A percentile compares a stretch with the other conserved stretches of the same genome.
phyloP scores from a whole-genome alignment of 164 flowering plant species.

The Cinnamomum chago region DNA sequence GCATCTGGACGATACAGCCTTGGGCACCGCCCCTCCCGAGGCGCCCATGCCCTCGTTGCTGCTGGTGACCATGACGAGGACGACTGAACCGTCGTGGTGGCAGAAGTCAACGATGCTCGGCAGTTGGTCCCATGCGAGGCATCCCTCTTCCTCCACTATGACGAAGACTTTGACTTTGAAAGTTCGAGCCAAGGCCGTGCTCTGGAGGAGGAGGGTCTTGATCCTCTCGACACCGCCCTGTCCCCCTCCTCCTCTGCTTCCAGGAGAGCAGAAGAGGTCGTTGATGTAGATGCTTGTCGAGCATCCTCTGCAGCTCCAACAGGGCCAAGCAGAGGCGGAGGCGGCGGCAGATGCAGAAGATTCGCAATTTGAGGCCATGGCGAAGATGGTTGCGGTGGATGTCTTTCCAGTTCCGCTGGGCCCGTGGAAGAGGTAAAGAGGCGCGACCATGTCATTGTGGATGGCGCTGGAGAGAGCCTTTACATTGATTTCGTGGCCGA shows the following conservation, averaged over 20 bases:
- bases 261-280: slow-evolving; percentile 26
- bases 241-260: slow-evolving; percentile 13
- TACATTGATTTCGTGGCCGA: slow-evolving; percentile 26
- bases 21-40: slow-evolving; percentile 13
- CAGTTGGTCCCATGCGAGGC: slow-evolving; percentile 33
- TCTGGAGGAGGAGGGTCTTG: slow-evolving; percentile 30
- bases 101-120: slow-evolving; percentile 15
- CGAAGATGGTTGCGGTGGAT: slow-evolving; percentile 31
- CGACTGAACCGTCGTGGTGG: slow-evolving; percentile 4
- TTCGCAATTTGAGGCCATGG: slow-evolving; percentile 37
- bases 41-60: background rate
- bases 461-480: slow-evolving; percentile 29
- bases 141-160: slow-evolving; percentile 27
- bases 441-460: slow-evolving; percentile 20
- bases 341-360: slow-evolving; percentile 11
- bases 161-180: slow-evolving; percentile 29
- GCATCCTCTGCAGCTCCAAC: slow-evolving; percentile 37
- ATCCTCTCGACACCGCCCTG: slow-evolving; percentile 23
- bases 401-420: slow-evolving; percentile 43
- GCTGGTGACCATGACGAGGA: slow-evolving; percentile 26
- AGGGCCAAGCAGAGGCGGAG: slow-evolving; percentile 19
- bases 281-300: slow-evolving; percentile 30
- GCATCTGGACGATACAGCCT: slow-evolving; percentile 27
- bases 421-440: slow-evolving; percentile 40
- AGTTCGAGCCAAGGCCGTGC: slow-evolving; percentile 22